Evolutionary conservation across 345 rosid species (phyloP).

Genomic region (Mallotus nudiflorus): DNA sequence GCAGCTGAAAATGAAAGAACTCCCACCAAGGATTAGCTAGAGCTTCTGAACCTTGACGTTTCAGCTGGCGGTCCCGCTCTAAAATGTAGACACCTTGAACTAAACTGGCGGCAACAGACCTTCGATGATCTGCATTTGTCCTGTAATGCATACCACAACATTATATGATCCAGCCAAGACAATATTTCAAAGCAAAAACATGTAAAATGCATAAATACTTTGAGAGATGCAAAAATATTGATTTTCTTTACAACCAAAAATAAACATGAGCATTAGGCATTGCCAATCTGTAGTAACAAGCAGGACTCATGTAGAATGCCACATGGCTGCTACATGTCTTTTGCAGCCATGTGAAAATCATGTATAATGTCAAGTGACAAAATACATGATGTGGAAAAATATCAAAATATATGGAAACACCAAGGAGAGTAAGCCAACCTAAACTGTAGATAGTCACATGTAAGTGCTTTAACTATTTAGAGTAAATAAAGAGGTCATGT

Average conservation of each 20-base stretch:
- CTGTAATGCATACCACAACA: conserved; percentile 31
- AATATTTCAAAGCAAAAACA: background rate
- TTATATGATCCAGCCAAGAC: background rate
- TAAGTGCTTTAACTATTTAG: background rate
- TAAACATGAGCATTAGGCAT: background rate
- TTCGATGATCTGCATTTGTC: conserved; percentile 62
- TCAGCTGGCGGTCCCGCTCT: conserved; percentile 86
- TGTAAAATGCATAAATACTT: too few relatives aligned
- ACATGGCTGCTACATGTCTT: background rate
- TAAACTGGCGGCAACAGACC: conserved; percentile 76
- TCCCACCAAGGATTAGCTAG: conserved; percentile 86
- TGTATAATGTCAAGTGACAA: background rate
- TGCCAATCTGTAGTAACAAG: background rate
- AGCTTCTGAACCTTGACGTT: conserved; percentile 59
- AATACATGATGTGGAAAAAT: background rate
- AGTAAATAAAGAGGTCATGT: background rate
- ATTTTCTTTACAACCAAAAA: background rate
- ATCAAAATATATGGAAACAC: background rate
- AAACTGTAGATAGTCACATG: background rate
- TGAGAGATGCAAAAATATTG: too few relatives aligned
- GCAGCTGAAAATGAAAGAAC: conserved; percentile 62
- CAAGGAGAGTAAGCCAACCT: background rate
- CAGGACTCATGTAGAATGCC: background rate
- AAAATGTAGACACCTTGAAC: conserved; percentile 77
- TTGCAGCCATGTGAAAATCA: background rate